Base-by-base conservation (phyloP, 2,329 filamentous ascomycete genomes). In the Aspergillus sp. region DNA sequence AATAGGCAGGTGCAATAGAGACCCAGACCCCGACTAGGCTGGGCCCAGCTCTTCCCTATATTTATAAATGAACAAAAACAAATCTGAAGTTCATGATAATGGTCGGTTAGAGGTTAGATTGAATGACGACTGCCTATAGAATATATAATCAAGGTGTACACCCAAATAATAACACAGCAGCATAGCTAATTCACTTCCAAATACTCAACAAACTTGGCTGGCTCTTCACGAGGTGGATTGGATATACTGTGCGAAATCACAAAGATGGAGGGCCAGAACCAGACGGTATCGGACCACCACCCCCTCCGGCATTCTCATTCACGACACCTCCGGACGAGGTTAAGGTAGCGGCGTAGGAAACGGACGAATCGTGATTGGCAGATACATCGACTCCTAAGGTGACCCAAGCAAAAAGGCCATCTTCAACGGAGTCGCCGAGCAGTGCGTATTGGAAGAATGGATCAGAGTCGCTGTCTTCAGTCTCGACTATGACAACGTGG, bases 371-470 rank as follows among this genome's bases (percentile, higher is more conserved):
- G 15, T 53, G 33, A 19, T 21, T 56, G 3, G 39, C 53, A 15
- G 53, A 50, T 3, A 31, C 15, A n/a, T 56, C 50, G 25, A 56
- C 53, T 2, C 45, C 53, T 0, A 56, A 12, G 4, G 53, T 56
- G 8, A 56, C 46, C 54, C 54, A 56, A 17, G 39, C 54, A 25
- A 56, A 33, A 23, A 51, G 12, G 2, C 82, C 81, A 57, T 83
- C 80, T 23, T 69, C 60, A 15, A 81, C 65, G 37, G 68, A 67
- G 52, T 85, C 78, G 8, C 83, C 83, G 4, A 87, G 77, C 12
- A 79, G 73, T 14, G 80, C 76, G 63, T 84, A 84, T 62, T 85
- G 78, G 54, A 84, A 72, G 61, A 85, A 75, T 0, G 84, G 84
- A 62, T 84, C 81, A 55, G 80, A 81, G 39, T 79, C 77, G 7